These are phyloP conservation scores for Phytophthora pinifolia DNA, from an alignment of 352 stramenopile genomes.

Conservation along the genomic window DNA sequence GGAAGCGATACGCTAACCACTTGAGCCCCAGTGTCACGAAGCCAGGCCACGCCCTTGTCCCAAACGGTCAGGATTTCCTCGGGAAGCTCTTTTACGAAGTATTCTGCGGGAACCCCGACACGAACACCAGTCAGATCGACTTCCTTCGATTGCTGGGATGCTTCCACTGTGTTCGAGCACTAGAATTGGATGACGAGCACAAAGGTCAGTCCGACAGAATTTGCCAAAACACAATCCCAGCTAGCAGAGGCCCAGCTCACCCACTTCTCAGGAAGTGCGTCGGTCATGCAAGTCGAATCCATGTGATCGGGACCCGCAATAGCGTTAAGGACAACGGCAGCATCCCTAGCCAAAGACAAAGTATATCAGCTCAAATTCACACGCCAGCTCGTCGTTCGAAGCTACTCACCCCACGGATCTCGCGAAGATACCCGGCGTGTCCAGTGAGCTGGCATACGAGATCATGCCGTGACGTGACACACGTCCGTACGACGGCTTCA, in stretches of 20 bases:
- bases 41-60: conserved; percentile 73
- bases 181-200: conserved; percentile 7
- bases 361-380: neutral
- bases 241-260: conserved; percentile 27
- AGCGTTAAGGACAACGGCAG: conserved; percentile 70
- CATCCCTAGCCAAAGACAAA: conserved; percentile 50
- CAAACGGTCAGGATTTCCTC: conserved; percentile 84
- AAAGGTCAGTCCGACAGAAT: neutral
- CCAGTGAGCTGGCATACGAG: conserved; percentile 95
- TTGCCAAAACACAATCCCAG: neutral
- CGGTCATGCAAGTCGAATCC: conserved; percentile 83
- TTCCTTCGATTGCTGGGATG: conserved; percentile 22
- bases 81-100: conserved; percentile 92
- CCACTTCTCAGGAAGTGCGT: conserved; percentile 49
- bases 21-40: conserved; percentile 66
- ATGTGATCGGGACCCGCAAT: conserved; percentile 78
- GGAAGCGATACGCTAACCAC: conserved; percentile 78
- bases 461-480: conserved; percentile 97
- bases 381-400: neutral
- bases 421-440: conserved; percentile 95
- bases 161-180: conserved; percentile 41
- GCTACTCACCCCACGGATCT: conserved; percentile 66
- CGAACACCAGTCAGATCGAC: conserved; percentile 73
- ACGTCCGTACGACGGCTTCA: conserved; percentile 98
- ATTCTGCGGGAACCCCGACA: conserved; percentile 94